Conservation (phyloP, 2,329 filamentous ascomycete genomes). For the Colletotrichum coccodes region DNA sequence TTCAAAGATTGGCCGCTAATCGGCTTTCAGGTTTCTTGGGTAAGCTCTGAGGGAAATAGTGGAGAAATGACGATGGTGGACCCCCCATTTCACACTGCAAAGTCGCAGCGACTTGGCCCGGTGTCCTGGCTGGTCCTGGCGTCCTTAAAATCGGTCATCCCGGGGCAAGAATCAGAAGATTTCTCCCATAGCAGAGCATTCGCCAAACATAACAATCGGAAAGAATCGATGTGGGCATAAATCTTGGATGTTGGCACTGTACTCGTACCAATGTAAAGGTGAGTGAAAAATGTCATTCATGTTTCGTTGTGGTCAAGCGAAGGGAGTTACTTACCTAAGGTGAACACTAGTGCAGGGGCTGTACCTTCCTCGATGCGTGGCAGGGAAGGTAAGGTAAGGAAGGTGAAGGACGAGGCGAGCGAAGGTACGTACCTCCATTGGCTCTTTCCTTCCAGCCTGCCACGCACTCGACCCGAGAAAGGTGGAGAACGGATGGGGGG, state of each 20-base stretch:
- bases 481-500: not conserved
- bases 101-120: not conserved
- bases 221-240: no score
- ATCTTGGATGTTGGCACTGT: no score
- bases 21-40: conserved; percentile 1
- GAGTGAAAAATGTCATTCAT: not conserved
- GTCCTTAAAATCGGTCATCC: not conserved
- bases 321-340: not conserved
- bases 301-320: not conserved
- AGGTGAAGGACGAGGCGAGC: not conserved
- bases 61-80: conserved; percentile 11
- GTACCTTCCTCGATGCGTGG: not conserved
- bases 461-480: not conserved
- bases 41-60: conserved; percentile 14
- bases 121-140: not conserved
- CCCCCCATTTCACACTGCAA: not conserved
- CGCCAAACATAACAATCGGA: not conserved
- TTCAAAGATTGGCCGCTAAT: conserved; percentile 1
- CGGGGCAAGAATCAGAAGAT: not conserved
- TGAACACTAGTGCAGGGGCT: not conserved
- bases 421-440: conserved; percentile 6
- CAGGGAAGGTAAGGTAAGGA: not conserved
- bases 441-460: conserved; percentile 4
- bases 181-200: not conserved
- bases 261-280: not conserved